Evolutionary conservation across 2,329 filamentous ascomycete species (phyloP), one percentile per base, ranked within the genome.

Genomic region (Cladophialophora chaetospira): DNA sequence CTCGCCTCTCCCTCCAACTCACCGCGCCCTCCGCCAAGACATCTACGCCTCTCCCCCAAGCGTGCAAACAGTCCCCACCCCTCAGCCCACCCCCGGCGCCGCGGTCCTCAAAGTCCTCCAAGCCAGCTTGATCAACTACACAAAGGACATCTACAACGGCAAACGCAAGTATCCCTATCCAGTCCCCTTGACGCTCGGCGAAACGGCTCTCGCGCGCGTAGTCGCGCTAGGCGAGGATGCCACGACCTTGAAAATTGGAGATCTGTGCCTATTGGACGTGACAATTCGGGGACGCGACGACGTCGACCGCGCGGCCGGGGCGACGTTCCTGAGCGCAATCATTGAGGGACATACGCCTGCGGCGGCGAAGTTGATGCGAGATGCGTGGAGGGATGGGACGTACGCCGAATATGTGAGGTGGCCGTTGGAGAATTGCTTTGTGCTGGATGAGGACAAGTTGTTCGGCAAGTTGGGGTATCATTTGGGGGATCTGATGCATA

Each of bases 261-360:
- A 77, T 35, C 68, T 79, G 4, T 73, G 77, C 21, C 68, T 69
- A 44, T 57, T 73, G 29, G 74, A 77, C 59, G 64, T 63, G 28
- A 64, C 65, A 0, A 67, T 78, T 13, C 69, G 70, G 3, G 67
- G 64, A 0, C 71, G 76, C 4, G 75, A 78, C 51, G 65, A 76
- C 43, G 13, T 43, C 29, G 53, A 43, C 33, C 51, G 53, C 26
- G 3, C 28, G 9, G 53, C 47, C 23, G 53, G 57, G 8, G 52
- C 48, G 0, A 65, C 50, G 1, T 56, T 56, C 17, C 52, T 62
- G 19, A 46, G 45, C 36, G 56, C 62, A 11, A 45, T 65, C 11
- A 59, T 73, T 2, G 54, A 64, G 2, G 73, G 66, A 0, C 56
- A 70, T 17, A 59, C 63, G 15, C 66, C 66, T 4, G 67, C 66